Base-by-base conservation (phyloP, 305 asterid species). In the Plantago lanceolata region DNA sequence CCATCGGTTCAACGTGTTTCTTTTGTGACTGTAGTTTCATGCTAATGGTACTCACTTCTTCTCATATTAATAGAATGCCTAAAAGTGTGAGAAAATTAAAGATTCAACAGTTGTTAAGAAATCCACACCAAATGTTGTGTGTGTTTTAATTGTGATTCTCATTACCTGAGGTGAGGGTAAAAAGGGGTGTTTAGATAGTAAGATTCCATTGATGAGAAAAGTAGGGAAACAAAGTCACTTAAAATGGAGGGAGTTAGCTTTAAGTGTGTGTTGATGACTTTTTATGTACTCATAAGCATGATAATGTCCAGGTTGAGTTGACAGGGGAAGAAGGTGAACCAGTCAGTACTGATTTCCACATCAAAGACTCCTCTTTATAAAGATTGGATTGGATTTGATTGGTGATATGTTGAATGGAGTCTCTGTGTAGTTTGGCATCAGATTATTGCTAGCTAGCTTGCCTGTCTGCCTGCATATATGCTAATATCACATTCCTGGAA, bases 291-390 rank as follows among this genome's bases (percentile, higher is more conserved):
- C 55, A 28, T 21, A 45, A 35, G 37, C 19, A 52, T 47, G 50
- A 48, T 16, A 24, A 18, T 28, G 31, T 31, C n/a, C 37, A 16
- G 37, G 7, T 61, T 57, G 74, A 71, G 33, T 63, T 75, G 80
- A 75, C 74, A 70, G 58, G 65, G 65, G 49, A 44, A 9, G 63
- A 71, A 71, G 76, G 35, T 51, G 68, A 60, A 29, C 71, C 76
- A 66, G 17, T 71, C 44, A 28, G 17, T 28, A 40, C 28, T 16
- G 40, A 20, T 51, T 18, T 1, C 15, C 56, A 71, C 61, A 71
- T 65, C 56, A 63, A 68, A 33, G 18, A 59, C 50, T 37, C 54
- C 16, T 14, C 62, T 19, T 40, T 40, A 40, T 12, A 12, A 33
- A 33, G 40, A 33, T 55, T 26, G 9, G 33, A 55, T 65, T 6